Evolutionary conservation across 306 rosid species (phyloP).

Genomic region (Ziziphus jujuba): DNA sequence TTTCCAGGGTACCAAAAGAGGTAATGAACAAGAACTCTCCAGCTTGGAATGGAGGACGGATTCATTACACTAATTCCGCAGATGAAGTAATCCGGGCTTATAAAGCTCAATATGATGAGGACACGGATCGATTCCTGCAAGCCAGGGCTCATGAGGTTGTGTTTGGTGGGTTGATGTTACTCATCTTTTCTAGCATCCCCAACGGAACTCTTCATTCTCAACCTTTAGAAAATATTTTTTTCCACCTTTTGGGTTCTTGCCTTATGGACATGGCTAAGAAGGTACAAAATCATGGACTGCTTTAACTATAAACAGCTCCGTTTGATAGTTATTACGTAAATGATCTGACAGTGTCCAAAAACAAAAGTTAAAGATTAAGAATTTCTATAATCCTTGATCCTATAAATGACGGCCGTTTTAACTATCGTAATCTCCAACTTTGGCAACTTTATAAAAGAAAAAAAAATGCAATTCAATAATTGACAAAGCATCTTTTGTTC

Average conservation of each 20-base stretch:
- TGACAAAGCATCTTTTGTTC: too few species aligned
- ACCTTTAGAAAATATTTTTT: not conserved
- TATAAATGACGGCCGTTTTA: too few species aligned
- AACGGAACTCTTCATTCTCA: conserved; percentile 10
- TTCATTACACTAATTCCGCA: conserved; percentile 19
- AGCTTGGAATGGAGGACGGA: conserved; percentile 30
- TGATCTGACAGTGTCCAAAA: too few species aligned
- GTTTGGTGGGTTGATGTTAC: conserved; percentile 34
- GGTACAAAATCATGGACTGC: conserved; percentile 17
- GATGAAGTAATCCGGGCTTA: conserved; percentile 27
- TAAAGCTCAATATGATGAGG: conserved; percentile 26
- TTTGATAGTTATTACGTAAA: too few species aligned
- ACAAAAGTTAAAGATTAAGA: too few species aligned
- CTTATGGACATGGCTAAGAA: conserved; percentile 35
- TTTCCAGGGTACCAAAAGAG: conserved; percentile 29
- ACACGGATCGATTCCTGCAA: conserved; percentile 33
- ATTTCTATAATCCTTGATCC: too few species aligned
- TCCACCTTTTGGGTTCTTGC: conserved; percentile 22
- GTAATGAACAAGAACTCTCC: conserved; percentile 5
- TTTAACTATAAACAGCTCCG: too few species aligned
- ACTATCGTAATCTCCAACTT: too few species aligned
- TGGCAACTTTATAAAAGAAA: too few species aligned
- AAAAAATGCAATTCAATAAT: too few species aligned
- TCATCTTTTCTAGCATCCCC: conserved; percentile 13
- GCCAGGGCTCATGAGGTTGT: conserved; percentile 42